Conservation (phyloP, 179 eudicot genomes). For the Actinidia arguta region DNA sequence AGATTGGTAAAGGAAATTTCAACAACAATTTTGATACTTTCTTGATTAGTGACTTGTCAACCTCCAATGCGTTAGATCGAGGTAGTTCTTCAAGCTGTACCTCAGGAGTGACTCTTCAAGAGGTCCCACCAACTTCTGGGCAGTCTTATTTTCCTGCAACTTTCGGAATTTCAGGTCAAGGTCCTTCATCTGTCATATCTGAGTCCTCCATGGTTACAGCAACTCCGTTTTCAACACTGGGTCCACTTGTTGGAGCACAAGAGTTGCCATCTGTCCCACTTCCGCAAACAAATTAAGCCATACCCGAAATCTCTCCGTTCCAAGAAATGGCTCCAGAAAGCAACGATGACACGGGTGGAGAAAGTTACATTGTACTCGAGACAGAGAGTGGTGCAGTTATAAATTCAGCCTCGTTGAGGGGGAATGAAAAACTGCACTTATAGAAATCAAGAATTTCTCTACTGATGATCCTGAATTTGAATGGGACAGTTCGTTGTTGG, state of each 20-base stretch:
- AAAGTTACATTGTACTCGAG: constrained; percentile 40
- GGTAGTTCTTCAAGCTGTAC: constrained; percentile 29
- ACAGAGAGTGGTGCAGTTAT: constrained; percentile 34
- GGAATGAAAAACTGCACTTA: constrained; percentile 29
- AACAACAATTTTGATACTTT: constrained; percentile 36
- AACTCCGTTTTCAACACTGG: constrained; percentile 36
- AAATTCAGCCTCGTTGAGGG: constrained; percentile 29
- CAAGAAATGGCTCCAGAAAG: constrained; percentile 46
- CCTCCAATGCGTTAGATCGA: constrained; percentile 37
- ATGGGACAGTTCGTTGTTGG: constrained; percentile 40
- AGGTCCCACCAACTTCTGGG: constrained; percentile 54
- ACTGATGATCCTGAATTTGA: constrained; percentile 39
- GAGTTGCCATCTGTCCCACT: constrained; percentile 44
- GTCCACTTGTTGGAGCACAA: constrained; percentile 45
- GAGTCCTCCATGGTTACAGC: constrained; percentile 42
- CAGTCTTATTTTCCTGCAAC: constrained; percentile 29
- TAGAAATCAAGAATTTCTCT: constrained; percentile 37
- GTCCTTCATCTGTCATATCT: constrained; percentile 25
- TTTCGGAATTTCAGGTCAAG: constrained; percentile 21
- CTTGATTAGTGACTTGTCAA: constrained; percentile 38
- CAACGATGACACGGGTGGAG: constrained; percentile 34
- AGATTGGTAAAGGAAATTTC: constrained; percentile 51
- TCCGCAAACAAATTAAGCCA: constrained; percentile 36
- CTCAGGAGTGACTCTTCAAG: constrained; percentile 66
- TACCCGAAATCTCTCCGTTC: constrained; percentile 52